Evolutionary conservation across 345 rosid genomes (phyloP), one percentile per base, ranked within the genome.

Genomic region (Eutrema yunnanense): DNA sequence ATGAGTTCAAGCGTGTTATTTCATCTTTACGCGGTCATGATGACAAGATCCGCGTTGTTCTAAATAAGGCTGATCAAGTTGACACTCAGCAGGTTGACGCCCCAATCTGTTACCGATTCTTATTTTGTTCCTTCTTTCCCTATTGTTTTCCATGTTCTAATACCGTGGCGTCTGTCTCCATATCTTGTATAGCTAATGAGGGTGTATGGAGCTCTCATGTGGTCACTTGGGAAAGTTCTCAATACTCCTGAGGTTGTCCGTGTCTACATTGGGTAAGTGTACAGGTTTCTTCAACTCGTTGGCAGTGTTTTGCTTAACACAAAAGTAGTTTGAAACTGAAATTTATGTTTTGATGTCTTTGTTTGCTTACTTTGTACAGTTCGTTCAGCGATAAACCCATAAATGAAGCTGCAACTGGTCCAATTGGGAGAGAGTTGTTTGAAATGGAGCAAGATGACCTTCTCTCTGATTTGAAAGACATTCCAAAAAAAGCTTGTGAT

Each of bases 401-500:
- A 74, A 92, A 84, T 49, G 94, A 92, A 71, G 83, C 76, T 69
- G 82, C 81, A 6, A 81, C 83, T 58, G 98, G 99, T 73, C 97
- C 98, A 11, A 72, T 87, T 60, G 99, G 99, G 58, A 92, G 81
- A 78, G 99, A 96, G 61, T 86, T 95, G 66, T 92, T 90, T 57
- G 96, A 95, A 77, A 95, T 79, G 84, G 99, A 95, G 83, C 99
- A 95, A 78, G 92, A 88, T 2, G 90, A 90, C 81, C 97, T 96
- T 69, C 87, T 96, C 37, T 60, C 91, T 38, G 97, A 96, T 80
- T 80, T 96, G 33, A 92, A 88, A 82, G 92, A 92, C 73, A 87
- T 92, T 52, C 98, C 99, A 1, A 96, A 92, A 84, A 96, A 92
- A 81, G 99, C 98, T 75, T 96, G 99, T 62, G 97, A 92, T 86